Percentiles rank a stretch among this genome's conserved stretches.
Evolutionary conservation across 495 filamentous ascomycete genomes (phyloP).

Genomic region (Cudoniella acicularis): DNA sequence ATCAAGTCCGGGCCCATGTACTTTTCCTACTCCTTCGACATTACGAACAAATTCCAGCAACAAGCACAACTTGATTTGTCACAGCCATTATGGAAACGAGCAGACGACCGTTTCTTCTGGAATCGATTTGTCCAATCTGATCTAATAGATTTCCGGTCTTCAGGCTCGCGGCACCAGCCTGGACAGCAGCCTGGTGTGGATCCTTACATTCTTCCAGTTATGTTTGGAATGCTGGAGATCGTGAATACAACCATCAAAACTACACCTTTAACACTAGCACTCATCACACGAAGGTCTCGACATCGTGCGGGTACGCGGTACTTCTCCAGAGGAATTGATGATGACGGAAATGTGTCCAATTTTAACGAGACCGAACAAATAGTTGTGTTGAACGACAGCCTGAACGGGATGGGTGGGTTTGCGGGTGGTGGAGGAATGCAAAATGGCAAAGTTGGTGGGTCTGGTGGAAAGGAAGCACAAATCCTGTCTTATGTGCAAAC

Average conservation of each 20-base stretch:
- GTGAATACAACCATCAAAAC: slow-evolving; percentile 70
- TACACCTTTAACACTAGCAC: slow-evolving; percentile 75
- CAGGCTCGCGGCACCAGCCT: slow-evolving; percentile 48
- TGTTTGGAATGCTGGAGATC: slow-evolving; percentile 93
- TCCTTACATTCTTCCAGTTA: slow-evolving; percentile 90
- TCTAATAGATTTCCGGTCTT: slow-evolving; percentile 75
- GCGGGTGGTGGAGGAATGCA: slow-evolving; percentile 70
- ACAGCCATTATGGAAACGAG: slow-evolving; percentile 80
- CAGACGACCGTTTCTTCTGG: slow-evolving; percentile 99
- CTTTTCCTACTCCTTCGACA: slow-evolving; percentile 93
- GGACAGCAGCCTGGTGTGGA: slow-evolving; percentile 74
- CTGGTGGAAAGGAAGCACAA: slow-evolving; percentile 69
- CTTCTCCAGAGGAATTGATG: slow-evolving; percentile 89
- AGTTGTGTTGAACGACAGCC: slow-evolving; percentile 77
- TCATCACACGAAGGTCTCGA: slow-evolving; percentile 84
- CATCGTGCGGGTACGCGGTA: slow-evolving; percentile 88
- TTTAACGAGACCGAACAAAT: slow-evolving; percentile 98
- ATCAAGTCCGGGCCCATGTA: slow-evolving; percentile 88
- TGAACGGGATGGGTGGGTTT: slow-evolving; percentile 70
- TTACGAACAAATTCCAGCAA: slow-evolving; percentile 93
- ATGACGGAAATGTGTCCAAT: slow-evolving; percentile 89
- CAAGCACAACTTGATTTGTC: slow-evolving; percentile 68
- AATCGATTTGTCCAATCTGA: slow-evolving; percentile 90
- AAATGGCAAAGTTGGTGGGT: slow-evolving; percentile 58
- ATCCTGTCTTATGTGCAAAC: slow-evolving; percentile 94